Evolutionary conservation across 768 basidiomycete genomes (phyloP), one percentile per base, ranked within the genome.

Genomic region (Hebeloma cylindrosporum): DNA sequence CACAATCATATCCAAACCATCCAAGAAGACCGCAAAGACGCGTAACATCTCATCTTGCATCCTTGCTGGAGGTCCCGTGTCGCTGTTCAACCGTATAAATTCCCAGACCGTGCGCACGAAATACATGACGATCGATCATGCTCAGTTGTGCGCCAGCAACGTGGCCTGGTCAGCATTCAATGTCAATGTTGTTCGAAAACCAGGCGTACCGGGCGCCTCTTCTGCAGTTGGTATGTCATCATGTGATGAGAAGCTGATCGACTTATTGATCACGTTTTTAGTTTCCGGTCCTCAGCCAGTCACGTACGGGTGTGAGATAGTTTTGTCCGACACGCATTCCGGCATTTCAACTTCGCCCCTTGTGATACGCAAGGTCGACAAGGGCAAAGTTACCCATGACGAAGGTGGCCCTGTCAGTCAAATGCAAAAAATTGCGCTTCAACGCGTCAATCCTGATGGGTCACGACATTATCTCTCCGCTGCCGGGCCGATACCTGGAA

Each of bases 101-200:
- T 90, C 89, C 10, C 93, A 97, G 69, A 93, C 93, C 28, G 93
- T 95, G 48, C 85, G 93, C 60, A 96, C 93, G 45, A 95, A 95
- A 72, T 97, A 94, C 66, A 93, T 97, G 89, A 90, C 88, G 43
- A 85, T 94, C 62, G 91, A 94, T 55, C 80, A 83, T 55, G 82
- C 78, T 40, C 82, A 84, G 59, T 70, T 92, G 46, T 87, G 86
- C 67, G 89, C 92, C n/a, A 91, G 87, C 65, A 93, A 92, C 61
- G 73, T 88, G 52, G 78, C 86, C 34, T 95, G 93, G 93, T 91
- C 91, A 45, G 92, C 93, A 26, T 94, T 95, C 72, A 91, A 86
- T 60, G 88, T 95, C 59, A 91, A 91, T 62, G 87, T 95, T 44
- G 78, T 93, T 36, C 85, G 83, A 42, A 80, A 83, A 40, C 80